phyloP scores from a whole-genome alignment of 805 yeast species.

The Phaffomyces antillensis region DNA sequence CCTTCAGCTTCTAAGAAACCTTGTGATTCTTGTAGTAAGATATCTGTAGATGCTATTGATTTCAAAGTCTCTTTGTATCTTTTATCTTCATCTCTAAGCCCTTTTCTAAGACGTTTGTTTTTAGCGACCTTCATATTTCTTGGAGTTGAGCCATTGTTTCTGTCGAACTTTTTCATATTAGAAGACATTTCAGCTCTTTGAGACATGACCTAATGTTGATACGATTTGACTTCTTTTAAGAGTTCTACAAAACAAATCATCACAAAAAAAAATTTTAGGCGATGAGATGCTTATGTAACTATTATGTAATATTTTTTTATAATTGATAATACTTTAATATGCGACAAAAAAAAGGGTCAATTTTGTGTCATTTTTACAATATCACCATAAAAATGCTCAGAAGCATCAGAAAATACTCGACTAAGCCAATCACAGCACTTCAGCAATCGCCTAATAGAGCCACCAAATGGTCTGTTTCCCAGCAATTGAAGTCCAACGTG shows the following conservation, averaged over 20 bases:
- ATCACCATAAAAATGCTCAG: too few species aligned
- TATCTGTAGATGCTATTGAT: conserved; percentile 81
- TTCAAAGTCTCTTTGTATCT: conserved; percentile 73
- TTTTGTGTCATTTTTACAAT: neutral
- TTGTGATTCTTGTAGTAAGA: conserved; percentile 72
- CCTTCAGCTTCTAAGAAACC: conserved; percentile 89
- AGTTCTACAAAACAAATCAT: too few species aligned
- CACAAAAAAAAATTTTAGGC: neutral
- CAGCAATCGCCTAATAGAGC: conserved; percentile 74
- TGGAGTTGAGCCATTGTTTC: conserved; percentile 14
- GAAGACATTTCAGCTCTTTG: too few species aligned
- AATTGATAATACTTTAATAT: too few species aligned
- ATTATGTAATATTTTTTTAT: too few species aligned
- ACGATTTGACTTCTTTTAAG: neutral
- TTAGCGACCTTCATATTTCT: conserved; percentile 11
- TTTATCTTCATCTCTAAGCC: conserved; percentile 58
- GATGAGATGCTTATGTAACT: too few species aligned
- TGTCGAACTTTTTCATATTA: conserved; percentile 22
- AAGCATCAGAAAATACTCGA: too few species aligned
- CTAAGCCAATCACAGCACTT: too few species aligned
- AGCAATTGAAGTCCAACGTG: conserved; percentile 24
- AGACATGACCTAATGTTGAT: neutral
- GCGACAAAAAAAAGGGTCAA: too few species aligned
- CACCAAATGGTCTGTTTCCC: conserved; percentile 65
- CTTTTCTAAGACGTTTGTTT: conserved; percentile 58